Evolutionary conservation across 2,329 filamentous ascomycete genomes (phyloP).

Genomic region (Ophiostoma tasmaniense): DNA sequence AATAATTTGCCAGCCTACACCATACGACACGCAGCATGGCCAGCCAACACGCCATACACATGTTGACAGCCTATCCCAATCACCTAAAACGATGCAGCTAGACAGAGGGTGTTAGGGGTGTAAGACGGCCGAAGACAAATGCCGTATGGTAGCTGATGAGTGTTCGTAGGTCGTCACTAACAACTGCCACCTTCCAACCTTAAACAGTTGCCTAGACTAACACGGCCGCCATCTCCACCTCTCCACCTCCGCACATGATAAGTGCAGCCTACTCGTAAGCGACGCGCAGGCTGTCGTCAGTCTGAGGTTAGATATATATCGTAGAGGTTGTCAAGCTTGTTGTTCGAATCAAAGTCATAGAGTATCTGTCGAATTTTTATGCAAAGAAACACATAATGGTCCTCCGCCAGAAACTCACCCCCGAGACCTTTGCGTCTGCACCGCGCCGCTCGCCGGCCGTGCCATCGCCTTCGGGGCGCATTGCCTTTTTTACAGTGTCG

Average conservation of each 20-base stretch:
- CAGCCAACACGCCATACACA: background rate
- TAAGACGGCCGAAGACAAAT: background rate
- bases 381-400: constrained; percentile 14
- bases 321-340: background rate
- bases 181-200: background rate
- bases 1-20: too few species aligned
- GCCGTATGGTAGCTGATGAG: background rate
- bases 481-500: constrained; percentile 31
- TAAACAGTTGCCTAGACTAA: constrained; percentile 1
- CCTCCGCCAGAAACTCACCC: constrained; percentile 21
- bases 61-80: too few species aligned
- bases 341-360: background rate
- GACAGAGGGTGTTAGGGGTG: too few species aligned
- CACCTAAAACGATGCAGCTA: too few species aligned
- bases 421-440: constrained; percentile 21
- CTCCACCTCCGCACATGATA: background rate
- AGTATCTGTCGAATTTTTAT: background rate
- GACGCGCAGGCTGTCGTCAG: background rate
- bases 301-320: background rate
- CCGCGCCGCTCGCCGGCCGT: constrained; percentile 25
- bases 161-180: background rate
- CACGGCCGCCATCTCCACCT: too few species aligned
- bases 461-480: constrained; percentile 31
- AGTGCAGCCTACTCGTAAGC: background rate
- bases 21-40: background rate